Conservation (phyloP, 2,329 filamentous ascomycete species). For the Pezicula carpinea region DNA sequence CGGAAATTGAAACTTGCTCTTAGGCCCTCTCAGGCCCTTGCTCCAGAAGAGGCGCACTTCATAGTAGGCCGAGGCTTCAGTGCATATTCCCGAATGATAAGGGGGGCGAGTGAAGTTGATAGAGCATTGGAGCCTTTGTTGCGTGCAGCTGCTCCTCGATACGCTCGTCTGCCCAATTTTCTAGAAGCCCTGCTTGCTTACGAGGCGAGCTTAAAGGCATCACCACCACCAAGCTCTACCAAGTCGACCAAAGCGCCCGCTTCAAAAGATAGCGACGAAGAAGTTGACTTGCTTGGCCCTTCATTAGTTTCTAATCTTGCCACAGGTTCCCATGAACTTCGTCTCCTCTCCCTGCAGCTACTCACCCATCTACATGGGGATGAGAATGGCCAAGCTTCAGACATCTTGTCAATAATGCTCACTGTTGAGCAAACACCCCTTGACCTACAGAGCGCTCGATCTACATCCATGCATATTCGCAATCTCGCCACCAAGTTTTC, state of each 20-base stretch:
- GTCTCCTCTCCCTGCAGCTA: constrained; percentile 68
- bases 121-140: constrained; percentile 59
- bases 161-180: constrained; percentile 62
- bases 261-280: constrained; percentile 27
- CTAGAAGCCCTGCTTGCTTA: constrained; percentile 58
- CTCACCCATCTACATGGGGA: constrained; percentile 55
- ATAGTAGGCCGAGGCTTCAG: constrained; percentile 72
- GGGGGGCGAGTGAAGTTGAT: constrained; percentile 53
- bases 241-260: constrained; percentile 6
- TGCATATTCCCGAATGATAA: constrained; percentile 64
- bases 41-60: constrained; percentile 63
- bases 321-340: constrained; percentile 68
- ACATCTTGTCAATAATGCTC: constrained; percentile 61
- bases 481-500: constrained; percentile 53
- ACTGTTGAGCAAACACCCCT: constrained; percentile 76
- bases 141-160: constrained; percentile 60
- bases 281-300: constrained; percentile 53
- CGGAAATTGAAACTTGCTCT: constrained; percentile 63
- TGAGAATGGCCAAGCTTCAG: constrained; percentile 42
- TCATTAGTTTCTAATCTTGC: constrained; percentile 70
- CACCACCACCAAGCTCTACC: constrained; percentile 3
- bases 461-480: constrained; percentile 79
- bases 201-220: constrained; percentile 30
- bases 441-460: constrained; percentile 69
- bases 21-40: constrained; percentile 52